These are phyloP conservation scores for Neurospora sp. DNA, from an alignment of 495 filamentous ascomycete species.

Conservation along the genomic window DNA sequence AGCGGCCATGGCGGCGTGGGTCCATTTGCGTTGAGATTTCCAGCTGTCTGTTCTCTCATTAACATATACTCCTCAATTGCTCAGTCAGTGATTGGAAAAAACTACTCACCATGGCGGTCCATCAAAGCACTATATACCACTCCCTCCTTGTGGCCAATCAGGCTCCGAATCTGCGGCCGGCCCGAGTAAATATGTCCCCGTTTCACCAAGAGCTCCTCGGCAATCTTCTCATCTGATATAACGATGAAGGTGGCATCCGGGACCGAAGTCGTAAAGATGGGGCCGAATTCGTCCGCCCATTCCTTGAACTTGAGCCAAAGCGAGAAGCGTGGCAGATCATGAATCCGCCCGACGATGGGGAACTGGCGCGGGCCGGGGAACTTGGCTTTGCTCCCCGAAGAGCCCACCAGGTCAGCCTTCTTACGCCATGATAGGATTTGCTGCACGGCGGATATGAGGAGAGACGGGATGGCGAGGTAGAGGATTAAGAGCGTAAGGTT, in stretches of 20 bases:
- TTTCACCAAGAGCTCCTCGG: slow-evolving; percentile 45
- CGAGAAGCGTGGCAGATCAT: slow-evolving; percentile 39
- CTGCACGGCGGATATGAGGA: slow-evolving; percentile 31
- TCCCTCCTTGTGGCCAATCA: slow-evolving; percentile 38
- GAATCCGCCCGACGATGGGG: slow-evolving; percentile 40
- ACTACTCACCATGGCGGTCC: slow-evolving; percentile 35
- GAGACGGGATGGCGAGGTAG: slow-evolving; percentile 34
- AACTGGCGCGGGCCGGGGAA: slow-evolving; percentile 37
- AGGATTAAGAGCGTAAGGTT: slow-evolving; percentile 25
- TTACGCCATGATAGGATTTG: slow-evolving; percentile 30
- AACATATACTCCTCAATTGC: background rate
- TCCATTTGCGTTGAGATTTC: slow-evolving; percentile 38
- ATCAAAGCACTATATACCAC: slow-evolving; percentile 38
- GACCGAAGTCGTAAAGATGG: slow-evolving; percentile 43
- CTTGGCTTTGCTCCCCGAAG: background rate
- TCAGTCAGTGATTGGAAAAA: background rate
- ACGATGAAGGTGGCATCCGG: slow-evolving; percentile 42
- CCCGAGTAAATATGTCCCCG: slow-evolving; percentile 45
- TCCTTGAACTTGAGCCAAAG: slow-evolving; percentile 49
- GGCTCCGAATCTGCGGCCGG: slow-evolving; percentile 37
- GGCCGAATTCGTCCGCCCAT: slow-evolving; percentile 45
- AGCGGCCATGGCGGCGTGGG: slow-evolving; percentile 38
- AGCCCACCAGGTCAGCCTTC: slow-evolving; percentile 5
- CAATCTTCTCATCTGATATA: slow-evolving; percentile 45
- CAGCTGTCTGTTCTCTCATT: slow-evolving; percentile 24